Evolutionary conservation across 805 yeast species (phyloP).

Genomic region (Sugiyamaella smithiae): DNA sequence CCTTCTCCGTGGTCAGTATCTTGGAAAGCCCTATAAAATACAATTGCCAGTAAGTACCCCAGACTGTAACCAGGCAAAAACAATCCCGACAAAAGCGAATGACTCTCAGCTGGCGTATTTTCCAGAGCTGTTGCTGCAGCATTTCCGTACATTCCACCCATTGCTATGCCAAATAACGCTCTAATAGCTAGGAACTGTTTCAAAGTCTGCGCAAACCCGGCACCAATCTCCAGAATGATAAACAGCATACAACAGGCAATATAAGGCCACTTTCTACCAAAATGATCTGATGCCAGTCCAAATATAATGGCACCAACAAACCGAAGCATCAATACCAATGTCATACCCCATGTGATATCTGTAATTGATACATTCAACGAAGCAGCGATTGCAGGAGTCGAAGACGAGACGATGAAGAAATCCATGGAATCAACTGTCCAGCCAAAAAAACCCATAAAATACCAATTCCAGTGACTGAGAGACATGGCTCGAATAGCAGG

Average conservation of each 20-base stretch:
- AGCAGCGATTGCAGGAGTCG: slow-evolving; percentile 49
- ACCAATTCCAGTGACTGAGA: slow-evolving; percentile 56
- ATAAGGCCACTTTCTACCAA: slow-evolving; percentile 64
- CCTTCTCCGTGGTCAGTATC: slow-evolving; percentile 50
- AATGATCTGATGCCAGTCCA: slow-evolving; percentile 57
- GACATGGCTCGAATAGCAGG: slow-evolving; percentile 49
- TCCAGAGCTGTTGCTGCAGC: slow-evolving; percentile 65
- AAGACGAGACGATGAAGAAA: slow-evolving; percentile 58
- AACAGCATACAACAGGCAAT: slow-evolving; percentile 50
- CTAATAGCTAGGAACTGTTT: slow-evolving; percentile 57
- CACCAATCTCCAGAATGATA: slow-evolving; percentile 56
- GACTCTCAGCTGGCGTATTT: slow-evolving; percentile 56
- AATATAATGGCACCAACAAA: slow-evolving; percentile 68
- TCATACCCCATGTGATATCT: slow-evolving; percentile 67
- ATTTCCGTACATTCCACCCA: slow-evolving; percentile 70
- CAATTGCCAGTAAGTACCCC: slow-evolving; percentile 61
- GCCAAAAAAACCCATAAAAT: slow-evolving; percentile 54
- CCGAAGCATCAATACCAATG: slow-evolving; percentile 66
- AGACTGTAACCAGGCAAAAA: slow-evolving; percentile 80
- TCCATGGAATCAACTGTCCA: slow-evolving; percentile 75
- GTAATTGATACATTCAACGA: slow-evolving; percentile 43
- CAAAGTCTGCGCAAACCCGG: slow-evolving; percentile 62
- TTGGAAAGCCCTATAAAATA: slow-evolving; percentile 57
- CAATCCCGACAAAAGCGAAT: slow-evolving; percentile 61
- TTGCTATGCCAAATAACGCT: slow-evolving; percentile 63